phyloP scores from a whole-genome alignment of 2,329 filamentous ascomycete genomes.

The Penicillium sp. region DNA sequence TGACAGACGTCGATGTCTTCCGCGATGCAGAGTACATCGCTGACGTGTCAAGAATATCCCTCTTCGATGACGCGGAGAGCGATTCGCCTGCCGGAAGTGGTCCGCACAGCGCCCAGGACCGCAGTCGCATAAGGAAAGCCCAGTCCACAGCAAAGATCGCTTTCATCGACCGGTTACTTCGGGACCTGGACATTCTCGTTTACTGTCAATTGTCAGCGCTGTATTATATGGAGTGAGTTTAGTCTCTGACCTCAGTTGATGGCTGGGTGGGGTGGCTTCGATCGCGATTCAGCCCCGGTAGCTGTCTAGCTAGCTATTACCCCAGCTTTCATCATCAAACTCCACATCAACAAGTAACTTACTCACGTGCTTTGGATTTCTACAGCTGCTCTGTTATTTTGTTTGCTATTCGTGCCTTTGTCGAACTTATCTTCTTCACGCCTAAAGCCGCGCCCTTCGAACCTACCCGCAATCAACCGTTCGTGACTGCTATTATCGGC shows the following conservation, averaged over 20 bases:
- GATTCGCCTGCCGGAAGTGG: neutral
- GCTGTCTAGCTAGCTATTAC: neutral
- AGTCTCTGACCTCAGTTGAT: neutral
- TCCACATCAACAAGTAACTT: neutral
- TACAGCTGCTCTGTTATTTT: constrained; percentile 59
- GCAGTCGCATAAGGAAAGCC: constrained; percentile 34
- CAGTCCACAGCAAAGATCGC: constrained; percentile 44
- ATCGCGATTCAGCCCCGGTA: neutral
- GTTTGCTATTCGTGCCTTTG: constrained; percentile 55
- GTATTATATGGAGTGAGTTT: constrained; percentile 64
- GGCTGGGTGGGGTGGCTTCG: neutral
- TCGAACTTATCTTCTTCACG: constrained; percentile 61
- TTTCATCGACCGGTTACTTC: constrained; percentile 57
- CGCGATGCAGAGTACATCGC: constrained; percentile 50
- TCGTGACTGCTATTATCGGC: constrained; percentile 55
- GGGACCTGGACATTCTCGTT: constrained; percentile 59
- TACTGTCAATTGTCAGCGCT: constrained; percentile 63
- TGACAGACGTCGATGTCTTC: constrained; percentile 48
- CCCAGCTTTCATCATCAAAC: neutral
- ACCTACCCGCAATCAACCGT: constrained; percentile 54
- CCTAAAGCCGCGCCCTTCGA: constrained; percentile 57
- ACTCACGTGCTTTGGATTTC: neutral
- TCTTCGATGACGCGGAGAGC: constrained; percentile 20
- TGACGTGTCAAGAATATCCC: constrained; percentile 44
- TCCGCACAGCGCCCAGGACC: constrained; percentile 5